Conservation (phyloP, 176 grass and related monocot species). For the Triticum timopheevii region DNA sequence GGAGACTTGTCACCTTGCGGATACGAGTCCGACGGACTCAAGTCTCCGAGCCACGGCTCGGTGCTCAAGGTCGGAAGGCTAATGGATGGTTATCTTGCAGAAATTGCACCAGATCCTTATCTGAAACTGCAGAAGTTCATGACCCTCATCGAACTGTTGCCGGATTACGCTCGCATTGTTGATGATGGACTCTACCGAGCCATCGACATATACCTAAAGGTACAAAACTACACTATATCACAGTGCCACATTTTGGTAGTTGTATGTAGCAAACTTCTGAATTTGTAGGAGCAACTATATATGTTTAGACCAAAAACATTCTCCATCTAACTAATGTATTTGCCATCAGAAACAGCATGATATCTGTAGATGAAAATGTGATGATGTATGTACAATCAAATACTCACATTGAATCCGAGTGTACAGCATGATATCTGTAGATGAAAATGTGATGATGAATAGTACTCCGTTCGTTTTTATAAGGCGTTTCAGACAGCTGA, state of each 20-base stretch:
- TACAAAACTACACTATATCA: conserved; percentile 35
- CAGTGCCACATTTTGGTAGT: background rate
- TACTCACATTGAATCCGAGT: no score
- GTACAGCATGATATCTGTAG: background rate
- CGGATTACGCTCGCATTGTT: conserved; percentile 77
- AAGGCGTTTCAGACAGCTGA: no score
- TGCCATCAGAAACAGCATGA: background rate
- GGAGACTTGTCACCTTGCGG: conserved; percentile 61
- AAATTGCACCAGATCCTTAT: conserved; percentile 84
- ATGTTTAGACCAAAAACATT: background rate
- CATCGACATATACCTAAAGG: conserved; percentile 98
- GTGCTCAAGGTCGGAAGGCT: conserved; percentile 82
- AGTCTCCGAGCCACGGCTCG: conserved; percentile 70
- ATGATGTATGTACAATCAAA: background rate
- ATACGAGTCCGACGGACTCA: conserved; percentile 69
- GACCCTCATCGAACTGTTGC: conserved; percentile 80
- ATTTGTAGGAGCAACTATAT: background rate
- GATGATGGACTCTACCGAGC: conserved; percentile 90
- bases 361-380: background rate
- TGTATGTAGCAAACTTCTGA: background rate
- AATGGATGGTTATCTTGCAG: conserved; percentile 61
- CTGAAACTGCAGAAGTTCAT: conserved; percentile 93
- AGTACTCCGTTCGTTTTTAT: no score
- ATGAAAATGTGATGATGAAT: background rate
- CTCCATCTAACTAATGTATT: background rate